Conservation (phyloP, 2,329 filamentous ascomycete species). For the Gnomoniopsis smithogilvyi region DNA sequence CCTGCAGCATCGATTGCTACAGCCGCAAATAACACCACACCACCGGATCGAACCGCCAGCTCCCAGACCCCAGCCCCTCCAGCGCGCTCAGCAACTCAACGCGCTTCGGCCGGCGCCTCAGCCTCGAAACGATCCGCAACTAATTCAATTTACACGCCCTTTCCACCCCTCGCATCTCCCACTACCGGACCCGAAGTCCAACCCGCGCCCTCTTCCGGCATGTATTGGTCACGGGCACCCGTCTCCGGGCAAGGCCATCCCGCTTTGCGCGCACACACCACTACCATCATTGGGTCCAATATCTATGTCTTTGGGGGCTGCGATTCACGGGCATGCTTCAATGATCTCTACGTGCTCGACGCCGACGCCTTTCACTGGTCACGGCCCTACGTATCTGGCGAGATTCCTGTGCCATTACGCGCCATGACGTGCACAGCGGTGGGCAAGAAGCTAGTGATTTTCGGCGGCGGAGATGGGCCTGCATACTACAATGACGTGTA, state of each 20-base stretch:
- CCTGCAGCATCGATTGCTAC: slow-evolving; percentile 21
- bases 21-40: slow-evolving; percentile 19
- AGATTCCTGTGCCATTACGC: slow-evolving; percentile 61
- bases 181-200: slow-evolving; percentile 57
- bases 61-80: slow-evolving; percentile 20
- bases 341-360: slow-evolving; percentile 66
- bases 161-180: slow-evolving; percentile 56
- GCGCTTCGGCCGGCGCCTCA: slow-evolving; percentile 19
- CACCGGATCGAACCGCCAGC: slow-evolving; percentile 29
- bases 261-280: slow-evolving; percentile 63
- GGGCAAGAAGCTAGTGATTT: slow-evolving; percentile 67
- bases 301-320: slow-evolving; percentile 69
- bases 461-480: slow-evolving; percentile 67
- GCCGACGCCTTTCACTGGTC: slow-evolving; percentile 70
- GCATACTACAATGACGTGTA: slow-evolving; percentile 72
- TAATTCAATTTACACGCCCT: slow-evolving; percentile 42
- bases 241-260: slow-evolving; percentile 61
- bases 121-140: slow-evolving; percentile 25
- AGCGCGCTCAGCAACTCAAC: slow-evolving; percentile 22
- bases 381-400: slow-evolving; percentile 60
- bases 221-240: slow-evolving; percentile 69
- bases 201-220: slow-evolving; percentile 63
- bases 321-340: slow-evolving; percentile 65
- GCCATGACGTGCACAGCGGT: slow-evolving; percentile 72
- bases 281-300: slow-evolving; percentile 63